Conservation (phyloP, 805 yeast genomes). For the Candida michaelii region DNA sequence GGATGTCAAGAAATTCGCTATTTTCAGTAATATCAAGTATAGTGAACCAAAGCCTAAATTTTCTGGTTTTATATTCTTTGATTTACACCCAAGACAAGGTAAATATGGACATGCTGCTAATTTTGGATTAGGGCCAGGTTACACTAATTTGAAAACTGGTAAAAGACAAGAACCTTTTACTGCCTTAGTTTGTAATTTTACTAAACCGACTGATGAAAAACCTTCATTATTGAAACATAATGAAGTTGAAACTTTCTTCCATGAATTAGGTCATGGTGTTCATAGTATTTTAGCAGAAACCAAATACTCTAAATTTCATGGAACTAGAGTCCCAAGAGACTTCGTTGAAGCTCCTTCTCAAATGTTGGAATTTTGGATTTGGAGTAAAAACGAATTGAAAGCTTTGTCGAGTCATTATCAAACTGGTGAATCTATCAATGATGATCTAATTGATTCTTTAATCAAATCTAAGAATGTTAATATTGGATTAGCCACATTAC, state of each 20-base stretch:
- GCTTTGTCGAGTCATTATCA: slow-evolving; percentile 65
- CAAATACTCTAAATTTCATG: slow-evolving; percentile 65
- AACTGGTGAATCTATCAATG: slow-evolving; percentile 57
- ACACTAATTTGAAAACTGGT: slow-evolving; percentile 44
- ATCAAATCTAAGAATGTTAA: slow-evolving; percentile 71
- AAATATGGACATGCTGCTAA: slow-evolving; percentile 90
- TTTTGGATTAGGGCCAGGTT: slow-evolving; percentile 67
- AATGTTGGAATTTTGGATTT: slow-evolving; percentile 85
- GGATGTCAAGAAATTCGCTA: slow-evolving; percentile 73
- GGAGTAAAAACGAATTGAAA: slow-evolving; percentile 64
- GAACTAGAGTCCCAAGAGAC: slow-evolving; percentile 78
- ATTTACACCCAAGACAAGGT: slow-evolving; percentile 82
- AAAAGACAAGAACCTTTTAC: slow-evolving; percentile 64
- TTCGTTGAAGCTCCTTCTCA: slow-evolving; percentile 93
- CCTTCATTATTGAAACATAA: slow-evolving; percentile 75
- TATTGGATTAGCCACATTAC: slow-evolving; percentile 66
- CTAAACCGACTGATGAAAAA: slow-evolving; percentile 66
- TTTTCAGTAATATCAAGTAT: slow-evolving; percentile 58
- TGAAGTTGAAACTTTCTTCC: slow-evolving; percentile 84
- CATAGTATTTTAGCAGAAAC: slow-evolving; percentile 74
- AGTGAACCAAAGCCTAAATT: slow-evolving; percentile 47
- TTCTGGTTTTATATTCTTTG: slow-evolving; percentile 77
- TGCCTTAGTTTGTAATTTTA: slow-evolving; percentile 80
- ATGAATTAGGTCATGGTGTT: slow-evolving; percentile 87
- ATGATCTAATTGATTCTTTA: slow-evolving; percentile 55